Evolutionary conservation across 179 eudicot species (phyloP).

Genomic region (Camellia oleifera): DNA sequence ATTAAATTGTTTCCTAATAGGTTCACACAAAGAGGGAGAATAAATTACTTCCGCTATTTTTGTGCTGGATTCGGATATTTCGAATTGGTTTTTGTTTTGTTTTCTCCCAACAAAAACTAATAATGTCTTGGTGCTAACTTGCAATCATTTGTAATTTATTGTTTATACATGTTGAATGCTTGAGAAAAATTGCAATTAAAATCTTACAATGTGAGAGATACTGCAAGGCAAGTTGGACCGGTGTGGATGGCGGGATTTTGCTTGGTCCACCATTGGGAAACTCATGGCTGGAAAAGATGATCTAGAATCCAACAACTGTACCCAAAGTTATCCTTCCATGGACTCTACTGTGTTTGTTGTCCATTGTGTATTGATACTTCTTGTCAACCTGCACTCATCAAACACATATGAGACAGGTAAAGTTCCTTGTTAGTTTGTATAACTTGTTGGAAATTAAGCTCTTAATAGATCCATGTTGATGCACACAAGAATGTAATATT

Average conservation of each 20-base stretch:
- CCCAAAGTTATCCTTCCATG: constrained; percentile 39
- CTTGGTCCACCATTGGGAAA: constrained; percentile 67
- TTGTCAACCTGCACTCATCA: constrained; percentile 52
- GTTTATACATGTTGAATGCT: constrained; percentile 15
- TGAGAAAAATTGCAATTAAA: neutral
- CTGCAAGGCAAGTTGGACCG: constrained; percentile 61
- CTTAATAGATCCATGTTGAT: neutral
- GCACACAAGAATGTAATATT: too few relatives aligned
- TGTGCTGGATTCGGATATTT: too few relatives aligned
- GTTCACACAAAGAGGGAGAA: too few relatives aligned
- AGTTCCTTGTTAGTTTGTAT: neutral
- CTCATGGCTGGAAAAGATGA: constrained; percentile 65
- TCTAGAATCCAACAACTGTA: constrained; percentile 60
- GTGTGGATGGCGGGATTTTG: constrained; percentile 64
- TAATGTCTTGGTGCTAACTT: too few relatives aligned
- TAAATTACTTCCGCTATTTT: too few relatives aligned
- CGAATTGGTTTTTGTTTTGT: too few relatives aligned
- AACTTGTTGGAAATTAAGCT: neutral
- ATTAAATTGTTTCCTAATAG: too few relatives aligned
- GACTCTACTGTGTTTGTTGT: constrained; percentile 43
- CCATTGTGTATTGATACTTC: constrained; percentile 50
- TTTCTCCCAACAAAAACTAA: too few relatives aligned
- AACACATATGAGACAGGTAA: neutral
- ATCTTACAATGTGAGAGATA: constrained; percentile 8
- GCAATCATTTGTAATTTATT: too few relatives aligned